Evolutionary conservation across 768 basidiomycete genomes (phyloP), one percentile per base, ranked within the genome.

Genomic region (Cubamyces sp.): DNA sequence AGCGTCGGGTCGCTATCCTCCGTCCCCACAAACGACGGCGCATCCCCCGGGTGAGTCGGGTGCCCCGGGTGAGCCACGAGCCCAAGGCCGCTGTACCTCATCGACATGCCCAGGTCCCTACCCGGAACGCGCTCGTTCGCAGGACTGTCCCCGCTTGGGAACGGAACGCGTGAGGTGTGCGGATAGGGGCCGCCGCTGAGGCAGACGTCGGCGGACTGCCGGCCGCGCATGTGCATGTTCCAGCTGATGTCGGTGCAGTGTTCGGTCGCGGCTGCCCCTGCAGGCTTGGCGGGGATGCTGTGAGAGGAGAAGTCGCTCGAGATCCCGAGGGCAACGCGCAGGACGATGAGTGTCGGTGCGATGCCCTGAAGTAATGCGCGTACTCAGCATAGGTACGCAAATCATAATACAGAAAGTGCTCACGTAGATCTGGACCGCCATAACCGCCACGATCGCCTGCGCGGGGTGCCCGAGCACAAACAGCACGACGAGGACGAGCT

Each of bases 391-490:
- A 19, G 73, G 71, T 42, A 73, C 67, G 39, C 69, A 69, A 21
- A 61, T 73, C 11, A 75, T 37, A 76, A 69, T 3, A 62, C 72
- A 51, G 73, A 66, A 19, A 75, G 18, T 23, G 30, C 76, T 68
- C 51, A 78, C 79, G 58, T 80, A 80, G 52, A 79, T 70, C 70
- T 80, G 78, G 14, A 75, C 71, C 25, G 76, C 74, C 45, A 75
- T 68, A 42, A 73, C 70, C 19, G 68, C 76, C n/a, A 75, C 57
- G 47, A 80, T 69, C 1, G 66, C 74, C 59, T 76, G 70, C 26
- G 79, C 76, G 15, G 74, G 69, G 63, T 71, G 68, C 18, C 64
- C 51, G 34, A 74, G 57, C 16, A 77, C 74, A 56, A 78, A 75
- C 16, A 79, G 71, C 3, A 76, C 66, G 49, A 78, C 74, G 28